Base-by-base conservation (phyloP, 179 eudicot genomes). In the Spergularia azorica region DNA sequence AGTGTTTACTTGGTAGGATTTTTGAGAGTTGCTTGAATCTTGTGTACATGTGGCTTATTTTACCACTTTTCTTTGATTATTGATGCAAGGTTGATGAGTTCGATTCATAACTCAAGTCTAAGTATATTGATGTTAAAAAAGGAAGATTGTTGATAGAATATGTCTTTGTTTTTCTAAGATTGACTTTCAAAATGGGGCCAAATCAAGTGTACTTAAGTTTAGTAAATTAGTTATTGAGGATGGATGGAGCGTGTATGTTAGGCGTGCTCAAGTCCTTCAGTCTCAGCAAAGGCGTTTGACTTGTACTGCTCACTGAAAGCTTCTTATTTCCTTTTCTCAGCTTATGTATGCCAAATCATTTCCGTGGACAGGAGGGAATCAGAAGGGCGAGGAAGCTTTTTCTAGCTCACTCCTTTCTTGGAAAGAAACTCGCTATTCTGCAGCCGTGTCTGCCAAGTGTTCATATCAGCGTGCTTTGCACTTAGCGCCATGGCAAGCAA, bases 391-490 rank as follows among this genome's bases (percentile, higher is more conserved):
- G 72, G 89, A 82, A 80, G 83, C 88, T 73, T 90, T 96, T 77
- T 76, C 52, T 64, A 78, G 76, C 76, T 96, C 97, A 50, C 86
- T 92, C 68, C 75, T 58, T 61, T 85, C 90, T 63, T 96, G 99
- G 99, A 80, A 75, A 84, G 87, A 79, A 68, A 78, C 81, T 58
- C 88, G 99, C 74, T 79, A 54, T 74, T 82, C 79, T 59, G 94
- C 97, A 79, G 88, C 95, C 64, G 76, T 81, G 60, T 76, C 83
- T 77, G 96, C 96, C 65, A 81, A 75, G 62, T 80, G 85, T 69
- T 94, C 98, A 56, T 96, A 94, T 84, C 97, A 96, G 83, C 94
- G 92, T 63, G 96, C 99, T 80, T 82, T 96, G 87, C 99, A 90
- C 83, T 87, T 96, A 81, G 85, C 90, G 18, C 99, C 99, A 60